A percentile compares a stretch with the other conserved stretches of the same genome.
phyloP scores from a whole-genome alignment of 2,329 filamentous ascomycete species.

The Endothia cerciana region DNA sequence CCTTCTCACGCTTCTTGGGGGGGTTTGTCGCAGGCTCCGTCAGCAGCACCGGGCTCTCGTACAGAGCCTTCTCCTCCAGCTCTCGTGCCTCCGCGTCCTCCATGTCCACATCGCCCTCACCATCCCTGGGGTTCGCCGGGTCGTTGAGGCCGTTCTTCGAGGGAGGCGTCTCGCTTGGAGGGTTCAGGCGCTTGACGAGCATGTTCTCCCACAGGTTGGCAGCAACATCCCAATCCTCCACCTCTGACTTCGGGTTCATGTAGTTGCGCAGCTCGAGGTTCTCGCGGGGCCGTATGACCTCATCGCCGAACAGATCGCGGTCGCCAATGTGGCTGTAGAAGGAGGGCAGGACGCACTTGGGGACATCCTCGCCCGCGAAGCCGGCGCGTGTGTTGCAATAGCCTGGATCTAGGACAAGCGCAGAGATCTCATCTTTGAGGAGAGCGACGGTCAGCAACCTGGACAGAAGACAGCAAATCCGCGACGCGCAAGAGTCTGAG shows the following conservation, averaged over 20 bases:
- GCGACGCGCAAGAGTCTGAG: conserved; percentile 29
- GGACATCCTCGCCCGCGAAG: conserved; percentile 96
- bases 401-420: conserved; percentile 93
- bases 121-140: conserved; percentile 59
- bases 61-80: conserved; percentile 71
- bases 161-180: conserved; percentile 69
- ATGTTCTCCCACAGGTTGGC: conserved; percentile 90
- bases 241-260: conserved; percentile 84
- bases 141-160: conserved; percentile 81
- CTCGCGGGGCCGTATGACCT: conserved; percentile 77
- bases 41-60: conserved; percentile 89
- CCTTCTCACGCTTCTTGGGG: conserved; percentile 85
- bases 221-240: conserved; percentile 95
- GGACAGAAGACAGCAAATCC: conserved; percentile 20
- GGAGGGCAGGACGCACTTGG: conserved; percentile 89
- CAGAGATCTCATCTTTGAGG: conserved; percentile 81
- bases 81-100: conserved; percentile 57
- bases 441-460: conserved; percentile 41
- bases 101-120: conserved; percentile 65
- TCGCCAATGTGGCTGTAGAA: conserved; percentile 74
- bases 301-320: conserved; percentile 80
- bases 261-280: conserved; percentile 89
- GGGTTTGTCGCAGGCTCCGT: conserved; percentile 95
- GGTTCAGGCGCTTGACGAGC: conserved; percentile 85
- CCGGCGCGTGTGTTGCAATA: conserved; percentile 90